These are phyloP conservation scores for Candida ipomoeae DNA, from an alignment of 805 yeast genomes.

Conservation along the genomic window DNA sequence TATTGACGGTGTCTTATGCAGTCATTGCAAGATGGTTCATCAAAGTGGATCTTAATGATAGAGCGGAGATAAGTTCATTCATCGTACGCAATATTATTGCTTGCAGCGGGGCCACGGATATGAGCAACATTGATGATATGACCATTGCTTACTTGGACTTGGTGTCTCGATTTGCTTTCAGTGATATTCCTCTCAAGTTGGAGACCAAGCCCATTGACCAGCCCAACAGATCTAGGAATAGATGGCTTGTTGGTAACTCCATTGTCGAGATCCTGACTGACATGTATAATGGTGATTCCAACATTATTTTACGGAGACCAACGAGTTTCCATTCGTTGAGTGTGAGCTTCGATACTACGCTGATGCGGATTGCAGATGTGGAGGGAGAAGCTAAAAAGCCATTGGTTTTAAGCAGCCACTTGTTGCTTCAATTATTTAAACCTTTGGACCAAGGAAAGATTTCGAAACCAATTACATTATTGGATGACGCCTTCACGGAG, in stretches of 20 bases:
- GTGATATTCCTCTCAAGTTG: slow-evolving; percentile 55
- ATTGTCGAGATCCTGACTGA: slow-evolving; percentile 56
- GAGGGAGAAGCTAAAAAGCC: slow-evolving; percentile 10
- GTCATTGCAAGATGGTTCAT: slow-evolving; percentile 72
- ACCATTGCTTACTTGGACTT: slow-evolving; percentile 65
- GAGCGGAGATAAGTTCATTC: slow-evolving; percentile 59
- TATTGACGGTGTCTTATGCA: slow-evolving; percentile 58
- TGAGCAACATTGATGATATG: slow-evolving; percentile 42
- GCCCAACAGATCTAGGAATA: slow-evolving; percentile 17
- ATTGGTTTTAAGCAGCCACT: slow-evolving; percentile 34
- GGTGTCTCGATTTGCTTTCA: slow-evolving; percentile 59
- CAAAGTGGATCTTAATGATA: slow-evolving; percentile 53
- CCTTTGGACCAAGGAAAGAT: slow-evolving; percentile 33
- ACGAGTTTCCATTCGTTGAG: slow-evolving; percentile 45
- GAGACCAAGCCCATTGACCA: slow-evolving; percentile 10
- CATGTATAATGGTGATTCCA: slow-evolving; percentile 46
- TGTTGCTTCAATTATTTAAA: slow-evolving; percentile 48
- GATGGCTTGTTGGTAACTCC: slow-evolving; percentile 62
- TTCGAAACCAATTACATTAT: slow-evolving; percentile 47
- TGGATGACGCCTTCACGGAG: slow-evolving; percentile 43
- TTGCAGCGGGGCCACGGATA: slow-evolving; percentile 21
- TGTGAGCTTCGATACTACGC: slow-evolving; percentile 15
- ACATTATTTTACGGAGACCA: slow-evolving; percentile 56
- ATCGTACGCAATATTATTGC: slow-evolving; percentile 53
- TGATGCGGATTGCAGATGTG: slow-evolving; percentile 3